Evolutionary conservation across 768 basidiomycete genomes (phyloP), one percentile per base, ranked within the genome.

Genomic region (Holtermanniella nyarrowii): DNA sequence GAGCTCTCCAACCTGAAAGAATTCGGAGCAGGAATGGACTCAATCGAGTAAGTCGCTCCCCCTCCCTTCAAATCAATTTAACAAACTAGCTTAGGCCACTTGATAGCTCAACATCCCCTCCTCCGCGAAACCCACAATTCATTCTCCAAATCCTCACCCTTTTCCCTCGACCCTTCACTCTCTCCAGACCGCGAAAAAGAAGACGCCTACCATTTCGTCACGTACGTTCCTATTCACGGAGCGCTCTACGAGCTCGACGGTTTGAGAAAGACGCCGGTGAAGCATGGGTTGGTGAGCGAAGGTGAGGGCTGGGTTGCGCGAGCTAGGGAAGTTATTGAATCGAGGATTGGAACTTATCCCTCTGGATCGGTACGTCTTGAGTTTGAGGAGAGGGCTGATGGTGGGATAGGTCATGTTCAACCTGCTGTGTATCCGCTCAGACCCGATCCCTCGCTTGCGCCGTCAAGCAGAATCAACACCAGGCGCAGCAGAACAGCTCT

Each of bases 191-290:
- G 72, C 74, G 73, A 77, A 60, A 56, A 63, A 5, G 82, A 82
- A 65, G 95, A 97, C 62, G 91, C 91, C 12, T 99, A 93, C 71
- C 93, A 99, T 63, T 99, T 97, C 64, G 83, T 97, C 40, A 84
- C 93, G 11, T 99, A 96, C 69, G 74, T 93, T 44, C 93, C 93
- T 3, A 74, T 82, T 41, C 77, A 82, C 71, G 93, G 86, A 18
- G 77, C 78, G 21, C 73, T 99, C 42, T 96, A 91, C 72, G 93
- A 99, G 73, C 77, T 99, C 26, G 93, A 97, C 64, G 93, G 93
- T 11, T 74, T 99, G 58, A 87, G 89, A 68, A 73, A 76, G 43
- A 74, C 77, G 56, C 83, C 93, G 1, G 80, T 96, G 16, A 79
- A 77, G 53, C 95, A 99, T 69, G 87, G 86, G n/a, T 62, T 73